These are phyloP conservation scores for Tolypocladium sp. DNA, from an alignment of 2,329 filamentous ascomycete species.

Conservation along the genomic window DNA sequence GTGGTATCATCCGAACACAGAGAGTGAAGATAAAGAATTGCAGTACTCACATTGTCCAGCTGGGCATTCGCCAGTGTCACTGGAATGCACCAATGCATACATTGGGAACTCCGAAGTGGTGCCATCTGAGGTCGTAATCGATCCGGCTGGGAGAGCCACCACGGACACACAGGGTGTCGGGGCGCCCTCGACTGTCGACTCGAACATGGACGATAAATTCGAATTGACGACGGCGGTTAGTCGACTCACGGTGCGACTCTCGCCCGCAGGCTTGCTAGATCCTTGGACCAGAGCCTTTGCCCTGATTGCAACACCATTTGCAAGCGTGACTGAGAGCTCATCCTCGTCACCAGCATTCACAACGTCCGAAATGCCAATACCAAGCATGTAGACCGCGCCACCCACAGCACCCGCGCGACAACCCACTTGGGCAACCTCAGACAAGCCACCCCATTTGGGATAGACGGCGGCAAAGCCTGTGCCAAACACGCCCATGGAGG, in stretches of 20 bases:
- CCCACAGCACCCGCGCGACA: slow-evolving; percentile 88
- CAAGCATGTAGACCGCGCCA: slow-evolving; percentile 82
- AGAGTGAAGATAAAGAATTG: slow-evolving; percentile 9
- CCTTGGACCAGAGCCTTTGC: slow-evolving; percentile 43
- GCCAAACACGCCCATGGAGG: slow-evolving; percentile 81
- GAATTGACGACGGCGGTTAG: slow-evolving; percentile 63
- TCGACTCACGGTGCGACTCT: slow-evolving; percentile 37
- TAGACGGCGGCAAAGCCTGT: slow-evolving; percentile 83
- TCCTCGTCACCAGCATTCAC: slow-evolving; percentile 9
- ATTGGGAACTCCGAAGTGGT: slow-evolving; percentile 33
- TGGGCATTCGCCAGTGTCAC: slow-evolving; percentile 89
- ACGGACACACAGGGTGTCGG: slow-evolving; percentile 67
- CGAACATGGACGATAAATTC: slow-evolving; percentile 57
- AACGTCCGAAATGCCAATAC: slow-evolving; percentile 48
- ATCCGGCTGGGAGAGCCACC: slow-evolving; percentile 52
- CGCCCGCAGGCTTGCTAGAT: slow-evolving; percentile 19
- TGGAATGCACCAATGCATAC: slow-evolving; percentile 68
- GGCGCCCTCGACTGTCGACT: slow-evolving; percentile 61
- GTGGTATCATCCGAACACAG: slow-evolving; percentile 72
- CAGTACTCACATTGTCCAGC: slow-evolving; percentile 73
- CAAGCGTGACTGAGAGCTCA: slow-evolving; percentile 38
- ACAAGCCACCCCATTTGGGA: slow-evolving; percentile 85
- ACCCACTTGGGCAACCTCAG: slow-evolving; percentile 83
- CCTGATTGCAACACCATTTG: slow-evolving; percentile 48
- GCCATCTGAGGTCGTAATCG: slow-evolving; percentile 25